These are phyloP conservation scores for Phalaenopsis hybrid DNA, from an alignment of 116 monocot genomes.

Conservation along the genomic window DNA sequence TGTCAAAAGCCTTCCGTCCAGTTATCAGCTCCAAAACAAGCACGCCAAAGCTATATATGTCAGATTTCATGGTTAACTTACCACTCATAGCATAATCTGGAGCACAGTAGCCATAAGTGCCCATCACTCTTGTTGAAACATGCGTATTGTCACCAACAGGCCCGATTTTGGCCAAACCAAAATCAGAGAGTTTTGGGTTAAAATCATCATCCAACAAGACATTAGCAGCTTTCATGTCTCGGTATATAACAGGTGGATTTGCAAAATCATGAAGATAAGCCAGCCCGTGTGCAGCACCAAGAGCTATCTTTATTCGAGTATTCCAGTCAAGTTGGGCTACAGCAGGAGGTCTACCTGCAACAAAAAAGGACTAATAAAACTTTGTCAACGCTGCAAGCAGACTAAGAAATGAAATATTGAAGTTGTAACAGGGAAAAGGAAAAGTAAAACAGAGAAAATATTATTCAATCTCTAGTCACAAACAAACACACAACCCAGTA, in stretches of 20 bases:
- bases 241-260: conserved; percentile 45
- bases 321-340: conserved; percentile 26
- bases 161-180: conserved; percentile 50
- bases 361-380: neutral
- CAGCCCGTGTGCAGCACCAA: conserved; percentile 37
- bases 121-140: conserved; percentile 55
- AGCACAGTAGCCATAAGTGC: conserved; percentile 49
- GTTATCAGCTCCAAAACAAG: conserved; percentile 45
- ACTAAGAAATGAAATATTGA: no score
- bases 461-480: no score
- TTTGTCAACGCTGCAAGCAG: neutral
- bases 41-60: conserved; percentile 53
- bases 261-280: conserved; percentile 30
- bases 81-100: conserved; percentile 52
- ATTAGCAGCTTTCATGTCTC: conserved; percentile 49
- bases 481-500: no score
- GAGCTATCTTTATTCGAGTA: conserved; percentile 38
- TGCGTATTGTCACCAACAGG: conserved; percentile 49
- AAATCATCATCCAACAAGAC: conserved; percentile 37
- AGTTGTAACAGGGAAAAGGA: no score
- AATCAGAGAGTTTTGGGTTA: conserved; percentile 48
- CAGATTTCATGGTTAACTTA: conserved; percentile 41
- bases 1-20: conserved; percentile 34
- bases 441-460: no score
- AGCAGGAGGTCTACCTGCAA: conserved; percentile 13